Conservation (phyloP, 2,329 filamentous ascomycete genomes). For the Lasiodiplodia sp. region DNA sequence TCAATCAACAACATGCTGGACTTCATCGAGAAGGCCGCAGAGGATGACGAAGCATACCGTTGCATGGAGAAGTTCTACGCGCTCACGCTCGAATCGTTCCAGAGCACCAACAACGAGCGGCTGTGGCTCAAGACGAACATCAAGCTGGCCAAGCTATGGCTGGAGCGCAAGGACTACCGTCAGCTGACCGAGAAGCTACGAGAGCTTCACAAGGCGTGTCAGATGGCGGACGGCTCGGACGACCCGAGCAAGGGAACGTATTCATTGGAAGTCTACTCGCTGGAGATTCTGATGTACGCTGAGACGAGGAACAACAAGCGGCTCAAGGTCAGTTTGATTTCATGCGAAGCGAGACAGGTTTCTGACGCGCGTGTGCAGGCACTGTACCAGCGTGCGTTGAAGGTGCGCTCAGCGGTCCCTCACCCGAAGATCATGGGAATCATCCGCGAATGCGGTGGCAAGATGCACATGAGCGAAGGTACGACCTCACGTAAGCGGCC, state of each 20-base stretch:
- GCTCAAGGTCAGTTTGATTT: constrained; percentile 67
- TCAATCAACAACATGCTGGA: constrained; percentile 99
- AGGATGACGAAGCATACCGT: constrained; percentile 72
- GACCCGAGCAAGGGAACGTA: constrained; percentile 97
- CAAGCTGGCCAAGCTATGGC: constrained; percentile 88
- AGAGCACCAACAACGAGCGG: constrained; percentile 96
- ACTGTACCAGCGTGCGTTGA: constrained; percentile 88
- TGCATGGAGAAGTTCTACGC: constrained; percentile 97
- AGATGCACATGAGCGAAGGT: constrained; percentile 99
- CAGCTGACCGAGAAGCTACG: constrained; percentile 82
- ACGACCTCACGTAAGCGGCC: constrained; percentile 37
- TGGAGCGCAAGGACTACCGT: constrained; percentile 88
- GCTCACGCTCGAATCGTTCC: constrained; percentile 90
- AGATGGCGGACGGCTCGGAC: constrained; percentile 83
- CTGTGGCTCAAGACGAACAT: constrained; percentile 98
- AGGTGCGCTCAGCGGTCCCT: constrained; percentile 94
- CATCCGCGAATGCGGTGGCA: constrained; percentile 96
- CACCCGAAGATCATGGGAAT: constrained; percentile 99
- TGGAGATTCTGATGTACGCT: constrained; percentile 99
- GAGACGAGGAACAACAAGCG: constrained; percentile 98
- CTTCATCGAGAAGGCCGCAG: constrained; percentile 90
- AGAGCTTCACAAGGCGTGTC: constrained; percentile 88
- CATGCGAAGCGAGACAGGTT: constrained; percentile 6
- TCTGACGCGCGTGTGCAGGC: constrained; percentile 51
- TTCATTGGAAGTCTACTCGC: constrained; percentile 90